A percentile compares a stretch with the other conserved stretches of the same genome.
Conservation (phyloP, 495 filamentous ascomycete genomes). For the Podospora pseudopauciseta region DNA sequence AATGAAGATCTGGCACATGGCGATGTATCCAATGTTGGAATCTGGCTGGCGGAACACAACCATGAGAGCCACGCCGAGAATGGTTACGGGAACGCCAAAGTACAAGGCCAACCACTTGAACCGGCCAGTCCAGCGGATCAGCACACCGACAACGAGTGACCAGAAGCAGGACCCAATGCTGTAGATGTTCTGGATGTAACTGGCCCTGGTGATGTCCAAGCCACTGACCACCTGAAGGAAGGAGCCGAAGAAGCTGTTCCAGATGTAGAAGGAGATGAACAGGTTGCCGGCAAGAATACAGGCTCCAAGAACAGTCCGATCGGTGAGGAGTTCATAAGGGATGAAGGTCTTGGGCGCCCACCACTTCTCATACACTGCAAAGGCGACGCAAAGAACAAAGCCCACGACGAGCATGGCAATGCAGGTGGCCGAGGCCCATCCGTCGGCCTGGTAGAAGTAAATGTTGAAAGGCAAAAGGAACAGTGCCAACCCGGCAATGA, state of each 20-base stretch:
- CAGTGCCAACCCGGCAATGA: constrained; percentile 40
- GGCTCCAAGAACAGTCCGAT: constrained; percentile 65
- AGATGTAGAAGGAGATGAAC: constrained; percentile 64
- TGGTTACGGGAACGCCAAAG: constrained; percentile 60
- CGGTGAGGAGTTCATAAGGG: constrained; percentile 55
- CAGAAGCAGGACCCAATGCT: constrained; percentile 65
- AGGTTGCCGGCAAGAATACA: constrained; percentile 51
- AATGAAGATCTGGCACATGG: constrained; percentile 80
- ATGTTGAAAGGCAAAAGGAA: constrained; percentile 53
- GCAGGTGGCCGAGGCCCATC: constrained; percentile 53
- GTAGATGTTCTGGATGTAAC: constrained; percentile 67
- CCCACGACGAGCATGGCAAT: constrained; percentile 54
- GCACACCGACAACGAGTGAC: constrained; percentile 52
- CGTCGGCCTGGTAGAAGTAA: constrained; percentile 38
- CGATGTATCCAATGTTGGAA: constrained; percentile 58
- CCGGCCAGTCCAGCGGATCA: constrained; percentile 54
- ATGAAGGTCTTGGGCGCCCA: constrained; percentile 57
- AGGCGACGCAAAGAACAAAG: constrained; percentile 48
- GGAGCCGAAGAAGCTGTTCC: constrained; percentile 63
- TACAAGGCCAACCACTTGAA: constrained; percentile 61
- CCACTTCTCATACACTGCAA: constrained; percentile 53
- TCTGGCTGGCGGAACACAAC: constrained; percentile 37
- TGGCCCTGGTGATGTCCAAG: constrained; percentile 52
- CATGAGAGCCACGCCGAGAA: constrained; percentile 68
- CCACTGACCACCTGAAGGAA: constrained; percentile 71